Base-by-base conservation (phyloP, 2,329 filamentous ascomycete species). In the Calonectria ilicicola region DNA sequence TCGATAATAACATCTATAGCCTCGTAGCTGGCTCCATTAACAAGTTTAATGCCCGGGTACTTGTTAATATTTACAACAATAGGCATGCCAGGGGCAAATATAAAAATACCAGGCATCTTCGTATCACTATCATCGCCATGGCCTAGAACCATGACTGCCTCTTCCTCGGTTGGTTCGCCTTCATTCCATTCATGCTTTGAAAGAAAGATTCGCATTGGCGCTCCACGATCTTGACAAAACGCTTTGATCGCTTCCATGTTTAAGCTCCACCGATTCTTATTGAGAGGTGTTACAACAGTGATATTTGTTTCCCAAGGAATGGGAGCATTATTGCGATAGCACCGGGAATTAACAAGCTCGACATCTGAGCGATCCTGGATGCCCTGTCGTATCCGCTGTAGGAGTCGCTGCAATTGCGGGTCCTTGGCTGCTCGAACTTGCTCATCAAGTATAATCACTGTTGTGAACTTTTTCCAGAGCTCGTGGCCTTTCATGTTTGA, bases 1-100 rank as follows among this genome's bases (percentile, higher is more conserved):
- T 66, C 63, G 5, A 53, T 10, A 17, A 66, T 44, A 12, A 56
- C 47, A 19, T 56, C 64, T 4, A 56, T 2, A 5, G 64, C 64
- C 17, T 26, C 21, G n/a, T 66, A 56, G 44, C 32, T 56, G 5
- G 64, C 64, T 5, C 64, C 64, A 27, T 66, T 66, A 19, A 66
- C 64, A 9, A 66, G n/a, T 32, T 66, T 66, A 19, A 66, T 47
- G 3, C 64, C 47, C 4, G 26, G 64, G 29, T 56, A 9, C 2
- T 19, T 51, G 27, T 66, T 53, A 1, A 40, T 14, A 29, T 38
- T 51, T 3, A 66, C 44, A 29, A 72, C 49, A 32, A 72, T 46
- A 10, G 65, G 70, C 35, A 72, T 72, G n/a, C n/a, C n/a, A n/a
- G n/a, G n/a, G n/a, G n/a, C n/a, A n/a, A n/a, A n/a, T n/a, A n/a